Base-by-base conservation (phyloP, 1,284 basidiomycete genomes). In the Puccinia polysora region DNA sequence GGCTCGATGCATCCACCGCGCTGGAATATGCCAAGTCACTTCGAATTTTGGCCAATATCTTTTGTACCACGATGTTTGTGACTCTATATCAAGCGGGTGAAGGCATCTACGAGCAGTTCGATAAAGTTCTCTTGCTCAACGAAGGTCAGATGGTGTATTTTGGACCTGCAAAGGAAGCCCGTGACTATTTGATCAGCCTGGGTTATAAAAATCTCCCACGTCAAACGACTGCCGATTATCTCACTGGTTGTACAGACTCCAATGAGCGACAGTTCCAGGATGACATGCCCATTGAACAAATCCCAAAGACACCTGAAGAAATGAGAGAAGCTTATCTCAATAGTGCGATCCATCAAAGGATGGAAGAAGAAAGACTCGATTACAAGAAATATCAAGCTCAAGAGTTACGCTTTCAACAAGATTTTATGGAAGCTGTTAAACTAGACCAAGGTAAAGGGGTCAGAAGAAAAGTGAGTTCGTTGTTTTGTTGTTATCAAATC, bases 201-300 rank as follows among this genome's bases (percentile, higher is more conserved):
- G 80, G 81, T 12, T 81, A 77, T 74, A 77, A 76, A 23, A 77
- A 81, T 72, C 73, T 79, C n/a, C 81, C 80, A 18, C 82, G 92
- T 91, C 89, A 91, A 80, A 89, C 86, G 0, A 86, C 86, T 0
- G 84, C 83, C 78, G 82, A 83, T 81, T 95, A 89, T 80, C 85
- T 90, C 30, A 90, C 86, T 18, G 87, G 87, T 1, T 88, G 87
- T 79, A 83, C 90, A 12, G 90, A 93, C 79, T 14, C 34, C 12
- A 91, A 91, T 78, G 89, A 93, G 82, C 87, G 90, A 55, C 88
- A 88, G 77, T 91, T 90, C 79, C 86, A 88, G 1, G 84, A 86
- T 4, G 90, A 87, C 14, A 84, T 84, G 47, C 85, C 86, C 38
- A 84, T 82, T 2, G 75, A 76, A 5, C 85, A 88, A 75, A 88